Evolutionary conservation across 1,139 yeast genomes (phyloP).

Genomic region (Magnusiomyces magnusii): DNA sequence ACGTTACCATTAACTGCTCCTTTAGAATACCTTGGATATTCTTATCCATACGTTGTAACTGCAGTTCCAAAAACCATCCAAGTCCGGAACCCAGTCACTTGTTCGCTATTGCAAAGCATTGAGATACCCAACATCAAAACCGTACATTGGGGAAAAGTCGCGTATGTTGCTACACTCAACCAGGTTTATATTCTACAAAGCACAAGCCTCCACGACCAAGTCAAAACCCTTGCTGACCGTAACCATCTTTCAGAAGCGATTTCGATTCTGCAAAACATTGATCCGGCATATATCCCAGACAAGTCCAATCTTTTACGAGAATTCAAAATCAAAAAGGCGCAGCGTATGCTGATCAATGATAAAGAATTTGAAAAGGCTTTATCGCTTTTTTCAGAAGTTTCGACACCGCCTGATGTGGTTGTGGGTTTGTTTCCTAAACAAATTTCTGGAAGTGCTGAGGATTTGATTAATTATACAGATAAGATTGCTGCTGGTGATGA

Average conservation of each 20-base stretch:
- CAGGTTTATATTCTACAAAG: slow-evolving; percentile 26
- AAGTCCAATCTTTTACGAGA: slow-evolving; percentile 37
- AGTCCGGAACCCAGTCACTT: slow-evolving; percentile 31
- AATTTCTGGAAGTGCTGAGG: slow-evolving; percentile 24
- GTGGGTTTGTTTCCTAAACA: slow-evolving; percentile 40
- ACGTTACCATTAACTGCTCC: slow-evolving; percentile 23
- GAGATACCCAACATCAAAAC: slow-evolving; percentile 22
- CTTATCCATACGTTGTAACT: slow-evolving; percentile 31
- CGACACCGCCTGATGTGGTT: slow-evolving; percentile 52
- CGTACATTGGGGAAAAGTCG: slow-evolving; percentile 20
- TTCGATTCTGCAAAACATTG: slow-evolving; percentile 35
- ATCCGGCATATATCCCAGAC: slow-evolving; percentile 29
- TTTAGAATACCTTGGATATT: slow-evolving; percentile 26
- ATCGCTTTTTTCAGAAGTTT: slow-evolving; percentile 42
- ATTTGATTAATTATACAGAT: slow-evolving; percentile 22
- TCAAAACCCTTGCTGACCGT: slow-evolving; percentile 24
- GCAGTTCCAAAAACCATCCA: slow-evolving; percentile 23
- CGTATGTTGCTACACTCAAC: slow-evolving; percentile 24
- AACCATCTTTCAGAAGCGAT: slow-evolving; percentile 38
- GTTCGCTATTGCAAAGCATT: slow-evolving; percentile 23
- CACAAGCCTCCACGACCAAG: slow-evolving; percentile 30
- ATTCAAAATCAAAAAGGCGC: slow-evolving; percentile 40
- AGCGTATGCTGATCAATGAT: slow-evolving; percentile 30
- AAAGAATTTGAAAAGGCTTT: slow-evolving; percentile 38
- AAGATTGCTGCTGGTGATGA: background rate